Conservation (phyloP, 108 stramenopile genomes). For the Cylindrotheca closterium region DNA sequence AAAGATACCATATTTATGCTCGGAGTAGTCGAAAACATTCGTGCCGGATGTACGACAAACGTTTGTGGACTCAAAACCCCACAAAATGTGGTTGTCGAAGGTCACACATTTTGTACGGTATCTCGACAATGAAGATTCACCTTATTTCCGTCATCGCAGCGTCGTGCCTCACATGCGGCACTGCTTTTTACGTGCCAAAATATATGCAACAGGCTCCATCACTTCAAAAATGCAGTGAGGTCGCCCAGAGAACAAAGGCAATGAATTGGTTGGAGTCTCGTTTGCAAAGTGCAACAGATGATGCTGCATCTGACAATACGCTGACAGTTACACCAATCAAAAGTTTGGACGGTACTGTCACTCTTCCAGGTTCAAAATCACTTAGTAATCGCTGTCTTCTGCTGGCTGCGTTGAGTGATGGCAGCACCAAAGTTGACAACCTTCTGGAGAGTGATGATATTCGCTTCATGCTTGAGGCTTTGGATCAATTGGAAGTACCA, state of each 20-base stretch:
- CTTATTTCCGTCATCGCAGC: background rate
- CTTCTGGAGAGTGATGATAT: slow-evolving; percentile 95
- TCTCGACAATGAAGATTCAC: background rate
- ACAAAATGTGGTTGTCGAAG: too few species aligned
- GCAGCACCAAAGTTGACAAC: slow-evolving; percentile 79
- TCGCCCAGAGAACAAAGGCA: slow-evolving; percentile 50
- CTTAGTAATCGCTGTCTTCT: slow-evolving; percentile 89
- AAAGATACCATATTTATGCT: too few species aligned
- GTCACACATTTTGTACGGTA: too few species aligned
- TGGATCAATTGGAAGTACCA: slow-evolving; percentile 81
- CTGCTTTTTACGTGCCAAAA: background rate
- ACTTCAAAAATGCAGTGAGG: slow-evolving; percentile 45
- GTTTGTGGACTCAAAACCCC: slow-evolving; percentile 6
- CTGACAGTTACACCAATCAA: slow-evolving; percentile 77
- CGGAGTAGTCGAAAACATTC: too few species aligned
- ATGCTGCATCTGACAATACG: slow-evolving; percentile 34
- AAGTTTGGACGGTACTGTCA: slow-evolving; percentile 83
- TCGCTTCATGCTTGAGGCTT: slow-evolving; percentile 93
- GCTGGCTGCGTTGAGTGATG: slow-evolving; percentile 71
- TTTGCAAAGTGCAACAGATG: slow-evolving; percentile 24
- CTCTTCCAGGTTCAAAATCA: slow-evolving; percentile 93
- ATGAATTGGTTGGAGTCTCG: slow-evolving; percentile 71
- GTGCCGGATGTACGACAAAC: too few species aligned
- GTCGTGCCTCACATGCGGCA: background rate
- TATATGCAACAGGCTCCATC: background rate